Percentiles rank a stretch among this genome's conserved stretches.
phyloP scores from a whole-genome alignment of 768 basidiomycete species.

The Udeniomyces megalosporus region DNA sequence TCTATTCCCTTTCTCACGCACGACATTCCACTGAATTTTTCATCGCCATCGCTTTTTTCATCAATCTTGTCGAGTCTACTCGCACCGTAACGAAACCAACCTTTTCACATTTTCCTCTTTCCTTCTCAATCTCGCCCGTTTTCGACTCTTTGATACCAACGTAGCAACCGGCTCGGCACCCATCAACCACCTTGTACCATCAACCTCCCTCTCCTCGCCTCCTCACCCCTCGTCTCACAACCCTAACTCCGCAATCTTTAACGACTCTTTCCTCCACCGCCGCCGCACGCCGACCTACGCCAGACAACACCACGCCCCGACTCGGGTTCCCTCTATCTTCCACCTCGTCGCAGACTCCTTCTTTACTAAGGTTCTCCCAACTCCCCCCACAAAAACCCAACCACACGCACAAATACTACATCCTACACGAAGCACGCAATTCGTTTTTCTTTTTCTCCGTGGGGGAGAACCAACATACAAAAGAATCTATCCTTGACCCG shows the following conservation, averaged over 20 bases:
- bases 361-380: too few relatives aligned
- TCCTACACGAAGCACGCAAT: too few relatives aligned
- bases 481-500: too few relatives aligned
- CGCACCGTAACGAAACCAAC: not conserved
- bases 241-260: not conserved
- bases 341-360: not conserved
- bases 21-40: not conserved
- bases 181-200: not conserved
- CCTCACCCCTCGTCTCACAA: not conserved
- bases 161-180: not conserved
- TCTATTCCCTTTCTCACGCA: too few relatives aligned
- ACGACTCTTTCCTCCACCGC: not conserved
- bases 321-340: constrained; percentile 3
- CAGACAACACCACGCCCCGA: not conserved
- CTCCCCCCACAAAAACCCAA: too few relatives aligned
- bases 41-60: not conserved
- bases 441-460: too few relatives aligned
- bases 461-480: too few relatives aligned
- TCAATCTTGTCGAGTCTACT: too few relatives aligned
- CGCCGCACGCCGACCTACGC: not conserved
- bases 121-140: not conserved
- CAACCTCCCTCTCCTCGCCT: not conserved
- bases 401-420: too few relatives aligned
- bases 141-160: not conserved
- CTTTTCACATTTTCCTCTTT: not conserved